A percentile compares a stretch with the other conserved stretches of the same genome.
phyloP scores from a whole-genome alignment of 192 early-diverging fungal species.

The Gonapodya prolifera region DNA sequence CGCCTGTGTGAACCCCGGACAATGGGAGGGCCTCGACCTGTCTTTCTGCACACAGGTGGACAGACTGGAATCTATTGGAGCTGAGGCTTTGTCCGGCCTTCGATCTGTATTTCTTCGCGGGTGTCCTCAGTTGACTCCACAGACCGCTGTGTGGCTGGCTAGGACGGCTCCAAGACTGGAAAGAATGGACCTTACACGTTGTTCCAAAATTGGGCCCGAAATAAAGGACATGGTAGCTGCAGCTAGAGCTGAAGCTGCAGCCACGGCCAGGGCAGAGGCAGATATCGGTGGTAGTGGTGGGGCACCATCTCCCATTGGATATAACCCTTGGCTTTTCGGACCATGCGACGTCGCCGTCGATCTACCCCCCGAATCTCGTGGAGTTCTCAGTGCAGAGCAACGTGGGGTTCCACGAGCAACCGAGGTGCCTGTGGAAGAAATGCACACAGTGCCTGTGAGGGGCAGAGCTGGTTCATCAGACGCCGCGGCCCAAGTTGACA shows the following conservation, averaged over 20 bases:
- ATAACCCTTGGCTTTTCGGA: conserved; percentile 10
- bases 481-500: neutral
- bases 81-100: conserved; percentile 14
- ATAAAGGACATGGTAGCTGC: conserved; percentile 8
- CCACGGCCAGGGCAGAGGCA: conserved; percentile 12
- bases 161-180: neutral
- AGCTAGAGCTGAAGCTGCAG: conserved; percentile 16
- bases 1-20: conserved; percentile 20
- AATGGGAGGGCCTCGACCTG: conserved; percentile 22
- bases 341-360: conserved; percentile 7
- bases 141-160: conserved; percentile 5
- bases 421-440: conserved; percentile 17
- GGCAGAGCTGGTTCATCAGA: neutral
- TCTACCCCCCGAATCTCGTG: conserved; percentile 8
- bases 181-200: conserved; percentile 6
- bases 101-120: conserved; percentile 19
- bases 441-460: neutral
- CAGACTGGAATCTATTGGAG: conserved; percentile 21
- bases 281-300: conserved; percentile 24
- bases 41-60: conserved; percentile 26
- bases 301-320: conserved; percentile 11
- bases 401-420: conserved; percentile 13
- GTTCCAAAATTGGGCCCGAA: conserved; percentile 8
- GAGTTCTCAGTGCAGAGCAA: conserved; percentile 9
- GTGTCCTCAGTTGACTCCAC: conserved; percentile 29